Base-by-base conservation (phyloP, 345 rosid genomes). In the Gossypium longicalyx region DNA sequence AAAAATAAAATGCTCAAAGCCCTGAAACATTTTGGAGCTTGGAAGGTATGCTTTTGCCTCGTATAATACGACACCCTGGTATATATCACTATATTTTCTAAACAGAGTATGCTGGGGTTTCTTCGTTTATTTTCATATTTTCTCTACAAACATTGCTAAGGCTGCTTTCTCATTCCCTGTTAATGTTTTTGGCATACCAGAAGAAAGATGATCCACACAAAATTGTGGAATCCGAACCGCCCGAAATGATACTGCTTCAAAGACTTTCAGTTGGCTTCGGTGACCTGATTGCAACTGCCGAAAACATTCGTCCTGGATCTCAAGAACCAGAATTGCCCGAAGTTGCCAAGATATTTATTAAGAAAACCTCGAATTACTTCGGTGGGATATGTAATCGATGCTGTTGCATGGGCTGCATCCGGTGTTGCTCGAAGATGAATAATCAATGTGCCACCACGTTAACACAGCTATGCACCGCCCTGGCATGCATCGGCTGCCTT, bases 371-470 rank as follows among this genome's bases (percentile, higher is more conserved):
- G 23, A 83, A 85, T 80, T 95, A 96, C 72, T 95, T 94, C 9
- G 85, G 83, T 63, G 77, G 48, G n/a, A 13, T 89, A 51, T 87
- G 84, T 48, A 61, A 67, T 12, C 78, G 68, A 20, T 95, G 97
- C 83, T 93, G 99, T 68, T 95, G 99, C 83, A 84, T 93, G 87
- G 86, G 93, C 81, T 89, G 96, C 79, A 77, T 93, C 76, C 86
- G 81, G 54, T 88, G 96, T 74, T 95, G 97, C 80, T 75, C 89
- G 29, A 84, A 68, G 82, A 83, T 89, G 67, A 95, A 90, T 57
- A 79, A 91, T 82, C 93, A 86, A 78, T 89, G 88, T 49, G 94
- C 83, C 56, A 34, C 84, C 2, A 85, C 73, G 20, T 74, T 89
- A 61, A 81, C 94, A 3, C 99, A 95, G 82, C 44, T 90, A 25